Evolutionary conservation across 2,329 filamentous ascomycete species (phyloP).

Genomic region (Ophiostoma tasmaniense): DNA sequence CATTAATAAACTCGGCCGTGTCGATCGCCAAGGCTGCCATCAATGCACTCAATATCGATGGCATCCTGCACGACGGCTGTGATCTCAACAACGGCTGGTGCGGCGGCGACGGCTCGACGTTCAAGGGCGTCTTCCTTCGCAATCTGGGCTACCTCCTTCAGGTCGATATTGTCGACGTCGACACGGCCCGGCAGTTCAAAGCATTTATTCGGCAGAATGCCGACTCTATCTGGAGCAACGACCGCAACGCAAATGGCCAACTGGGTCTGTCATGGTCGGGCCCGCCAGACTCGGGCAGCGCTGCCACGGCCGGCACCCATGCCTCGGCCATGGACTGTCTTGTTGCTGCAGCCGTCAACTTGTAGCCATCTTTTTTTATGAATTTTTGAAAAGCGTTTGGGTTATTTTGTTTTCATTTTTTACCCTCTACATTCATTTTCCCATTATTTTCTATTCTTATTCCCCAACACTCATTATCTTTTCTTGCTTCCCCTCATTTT

Average conservation of each 20-base stretch:
- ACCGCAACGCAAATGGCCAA: constrained; percentile 40
- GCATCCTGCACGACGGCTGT: constrained; percentile 46
- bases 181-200: constrained; percentile 32
- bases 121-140: constrained; percentile 59
- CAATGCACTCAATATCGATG: constrained; percentile 32
- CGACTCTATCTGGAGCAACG: constrained; percentile 54
- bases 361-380: constrained; percentile 25
- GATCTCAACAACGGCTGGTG: constrained; percentile 37
- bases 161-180: constrained; percentile 26
- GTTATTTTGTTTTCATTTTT: neutral
- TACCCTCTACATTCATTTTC: neutral
- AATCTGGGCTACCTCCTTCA: constrained; percentile 49
- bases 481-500: neutral
- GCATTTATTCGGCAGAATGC: constrained; percentile 54
- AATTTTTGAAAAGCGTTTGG: neutral
- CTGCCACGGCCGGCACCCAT: constrained; percentile 50
- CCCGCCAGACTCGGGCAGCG: constrained; percentile 35
- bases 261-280: constrained; percentile 60
- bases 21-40: constrained; percentile 46
- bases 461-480: neutral
- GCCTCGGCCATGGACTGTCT: constrained; percentile 58
- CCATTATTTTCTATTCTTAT: neutral
- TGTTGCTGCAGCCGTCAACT: constrained; percentile 44
- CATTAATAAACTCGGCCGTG: constrained; percentile 36
- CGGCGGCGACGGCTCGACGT: constrained; percentile 32